Conservation (phyloP, 192 early-diverging fungal genomes). For the Coemansia sp. region DNA sequence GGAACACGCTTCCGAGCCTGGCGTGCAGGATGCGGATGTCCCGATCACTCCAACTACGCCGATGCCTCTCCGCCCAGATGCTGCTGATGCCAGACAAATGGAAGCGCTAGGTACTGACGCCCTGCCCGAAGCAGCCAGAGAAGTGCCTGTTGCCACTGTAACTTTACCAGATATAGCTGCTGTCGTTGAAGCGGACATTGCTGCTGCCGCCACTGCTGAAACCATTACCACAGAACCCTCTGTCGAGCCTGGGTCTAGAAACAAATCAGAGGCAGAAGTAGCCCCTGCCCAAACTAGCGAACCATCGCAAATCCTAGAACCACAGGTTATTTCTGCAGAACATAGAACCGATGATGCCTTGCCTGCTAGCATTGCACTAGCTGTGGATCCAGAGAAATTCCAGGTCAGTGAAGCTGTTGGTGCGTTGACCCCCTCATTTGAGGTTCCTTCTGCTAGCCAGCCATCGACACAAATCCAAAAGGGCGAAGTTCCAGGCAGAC, state of each 20-base stretch:
- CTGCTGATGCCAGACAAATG: not conserved
- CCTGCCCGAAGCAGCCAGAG: not conserved
- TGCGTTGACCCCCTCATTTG: not conserved
- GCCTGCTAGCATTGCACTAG: not conserved
- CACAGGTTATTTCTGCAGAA: not conserved
- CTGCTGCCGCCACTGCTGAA: not conserved
- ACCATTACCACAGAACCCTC: conserved; percentile 1
- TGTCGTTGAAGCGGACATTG: not conserved
- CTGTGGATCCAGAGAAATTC: not conserved
- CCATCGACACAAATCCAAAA: conserved; percentile 7
- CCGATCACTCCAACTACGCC: not conserved
- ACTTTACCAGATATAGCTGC: conserved; percentile 1
- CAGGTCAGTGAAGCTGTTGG: not conserved
- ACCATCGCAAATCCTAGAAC: not conserved
- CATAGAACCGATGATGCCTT: not conserved
- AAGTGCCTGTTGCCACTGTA: conserved; percentile 16
- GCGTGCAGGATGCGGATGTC: not conserved
- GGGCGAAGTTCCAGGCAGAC: conserved; percentile 35
- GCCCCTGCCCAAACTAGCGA: not conserved
- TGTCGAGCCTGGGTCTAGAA: not conserved
- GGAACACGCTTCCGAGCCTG: not conserved
- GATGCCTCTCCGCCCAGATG: conserved; percentile 1
- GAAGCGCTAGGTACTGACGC: not conserved
- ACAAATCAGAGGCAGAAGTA: not conserved
- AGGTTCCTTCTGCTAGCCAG: not conserved